phyloP scores from a whole-genome alignment of 768 basidiomycete genomes.

The Mycena crocata region DNA sequence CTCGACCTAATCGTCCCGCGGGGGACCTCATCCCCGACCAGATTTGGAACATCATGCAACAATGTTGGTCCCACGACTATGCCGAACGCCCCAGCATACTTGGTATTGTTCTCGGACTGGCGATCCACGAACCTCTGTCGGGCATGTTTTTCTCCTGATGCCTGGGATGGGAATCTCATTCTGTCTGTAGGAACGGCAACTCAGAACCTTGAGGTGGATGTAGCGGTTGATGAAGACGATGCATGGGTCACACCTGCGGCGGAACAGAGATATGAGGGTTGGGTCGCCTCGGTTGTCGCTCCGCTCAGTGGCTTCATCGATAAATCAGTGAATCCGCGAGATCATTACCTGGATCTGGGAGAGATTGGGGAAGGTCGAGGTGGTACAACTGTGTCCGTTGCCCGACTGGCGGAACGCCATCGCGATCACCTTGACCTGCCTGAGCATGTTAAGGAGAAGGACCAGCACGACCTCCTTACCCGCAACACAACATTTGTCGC shows the following conservation, averaged over 20 bases:
- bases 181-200: too few species aligned
- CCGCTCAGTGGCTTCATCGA: slow-evolving; percentile 54
- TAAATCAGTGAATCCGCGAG: slow-evolving; percentile 49
- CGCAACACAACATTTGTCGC: slow-evolving; percentile 52
- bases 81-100: slow-evolving; percentile 23
- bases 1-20: slow-evolving; percentile 8
- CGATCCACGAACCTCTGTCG: not conserved
- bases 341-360: slow-evolving; percentile 57
- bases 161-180: not conserved
- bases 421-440: not conserved
- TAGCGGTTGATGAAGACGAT: not conserved
- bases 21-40: slow-evolving; percentile 16
- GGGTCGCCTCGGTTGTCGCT: slow-evolving; percentile 49
- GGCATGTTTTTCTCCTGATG: not conserved
- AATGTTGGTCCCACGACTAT: slow-evolving; percentile 25
- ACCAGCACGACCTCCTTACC: not conserved
- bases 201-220: not conserved
- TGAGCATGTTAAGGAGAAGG: not conserved
- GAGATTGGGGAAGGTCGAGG: slow-evolving; percentile 69
- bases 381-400: slow-evolving; percentile 55
- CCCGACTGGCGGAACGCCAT: not conserved
- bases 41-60: slow-evolving; percentile 27
- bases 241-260: not conserved
- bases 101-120: slow-evolving; percentile 16
- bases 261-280: slow-evolving; percentile 40